These are phyloP conservation scores for Moricandia moricandioides DNA, from an alignment of 345 rosid species.

Conservation along the genomic window DNA sequence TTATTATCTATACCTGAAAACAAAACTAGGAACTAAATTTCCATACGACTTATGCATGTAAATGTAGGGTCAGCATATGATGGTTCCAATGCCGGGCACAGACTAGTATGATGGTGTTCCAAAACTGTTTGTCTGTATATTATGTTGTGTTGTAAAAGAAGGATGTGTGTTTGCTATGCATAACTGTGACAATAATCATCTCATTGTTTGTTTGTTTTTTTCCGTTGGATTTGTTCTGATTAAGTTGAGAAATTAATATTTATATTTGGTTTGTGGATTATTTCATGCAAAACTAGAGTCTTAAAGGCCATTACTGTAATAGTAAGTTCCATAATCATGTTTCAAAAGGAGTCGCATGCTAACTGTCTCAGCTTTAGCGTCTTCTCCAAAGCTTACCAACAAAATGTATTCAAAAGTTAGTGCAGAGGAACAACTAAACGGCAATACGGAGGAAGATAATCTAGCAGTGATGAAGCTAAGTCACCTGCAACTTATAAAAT, in stretches of 20 bases:
- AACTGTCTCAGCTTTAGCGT: constrained; percentile 23
- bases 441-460: too few relatives aligned
- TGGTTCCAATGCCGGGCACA: constrained; percentile 62
- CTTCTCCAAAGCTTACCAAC: too few relatives aligned
- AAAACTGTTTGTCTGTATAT: constrained; percentile 8
- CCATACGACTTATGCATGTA: not conserved
- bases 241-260: not conserved
- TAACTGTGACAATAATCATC: constrained; percentile 20
- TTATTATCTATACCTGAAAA: not conserved
- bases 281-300: not conserved
- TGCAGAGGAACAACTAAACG: too few relatives aligned
- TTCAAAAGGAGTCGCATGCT: constrained; percentile 39
- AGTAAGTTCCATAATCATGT: not conserved
- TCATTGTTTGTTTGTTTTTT: not conserved
- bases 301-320: not conserved
- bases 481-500: constrained; percentile 14
- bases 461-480: constrained; percentile 2
- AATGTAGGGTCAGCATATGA: constrained; percentile 61
- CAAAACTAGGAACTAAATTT: not conserved
- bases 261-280: constrained; percentile 18
- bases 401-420: too few relatives aligned
- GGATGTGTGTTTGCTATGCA: constrained; percentile 17
- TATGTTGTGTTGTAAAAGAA: constrained; percentile 20
- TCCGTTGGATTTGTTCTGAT: constrained; percentile 13
- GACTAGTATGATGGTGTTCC: constrained; percentile 39